A percentile compares a stretch with the other conserved stretches of the same genome.
These are phyloP conservation scores for Sungouiozyma ichnusensis DNA, from an alignment of 805 yeast genomes.

Conservation along the genomic window DNA sequence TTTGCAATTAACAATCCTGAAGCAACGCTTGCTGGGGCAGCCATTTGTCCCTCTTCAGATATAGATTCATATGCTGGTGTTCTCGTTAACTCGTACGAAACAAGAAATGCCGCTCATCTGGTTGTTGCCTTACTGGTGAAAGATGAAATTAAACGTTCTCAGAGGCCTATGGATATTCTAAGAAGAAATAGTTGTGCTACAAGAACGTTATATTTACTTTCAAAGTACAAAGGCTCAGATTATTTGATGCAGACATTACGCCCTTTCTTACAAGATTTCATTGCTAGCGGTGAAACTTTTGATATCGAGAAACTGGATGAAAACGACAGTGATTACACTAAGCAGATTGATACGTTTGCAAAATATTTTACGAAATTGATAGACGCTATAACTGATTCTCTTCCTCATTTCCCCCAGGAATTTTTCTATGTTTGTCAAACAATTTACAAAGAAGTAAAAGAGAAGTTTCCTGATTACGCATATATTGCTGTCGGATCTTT, in stretches of 20 bases:
- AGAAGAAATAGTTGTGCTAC: conserved; percentile 80
- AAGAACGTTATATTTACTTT: conserved; percentile 58
- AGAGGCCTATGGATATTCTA: conserved; percentile 60
- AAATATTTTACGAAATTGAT: conserved; percentile 47
- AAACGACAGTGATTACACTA: conserved; percentile 31
- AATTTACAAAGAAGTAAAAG: conserved; percentile 45
- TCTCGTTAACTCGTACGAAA: conserved; percentile 43
- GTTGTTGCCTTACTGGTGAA: conserved; percentile 45
- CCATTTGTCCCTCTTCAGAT: conserved; percentile 55
- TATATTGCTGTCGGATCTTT: conserved; percentile 76
- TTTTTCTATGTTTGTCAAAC: conserved; percentile 61
- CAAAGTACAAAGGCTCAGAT: conserved; percentile 52
- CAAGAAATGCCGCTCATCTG: conserved; percentile 33
- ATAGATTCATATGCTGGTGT: conserved; percentile 64
- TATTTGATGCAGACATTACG: conserved; percentile 45
- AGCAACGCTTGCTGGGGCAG: conserved; percentile 43
- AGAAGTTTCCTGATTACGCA: conserved; percentile 57
- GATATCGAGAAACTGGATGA: conserved; percentile 49
- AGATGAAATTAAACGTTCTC: conserved; percentile 51
- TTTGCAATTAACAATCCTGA: conserved; percentile 31
- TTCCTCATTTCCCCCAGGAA: conserved; percentile 54
- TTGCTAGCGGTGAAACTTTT: conserved; percentile 40
- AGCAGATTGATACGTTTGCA: conserved; percentile 40
- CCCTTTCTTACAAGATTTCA: conserved; percentile 47
- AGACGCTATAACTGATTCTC: conserved; percentile 46